phyloP scores from a whole-genome alignment of 352 stramenopile species.

The Plasmopara viticola region DNA sequence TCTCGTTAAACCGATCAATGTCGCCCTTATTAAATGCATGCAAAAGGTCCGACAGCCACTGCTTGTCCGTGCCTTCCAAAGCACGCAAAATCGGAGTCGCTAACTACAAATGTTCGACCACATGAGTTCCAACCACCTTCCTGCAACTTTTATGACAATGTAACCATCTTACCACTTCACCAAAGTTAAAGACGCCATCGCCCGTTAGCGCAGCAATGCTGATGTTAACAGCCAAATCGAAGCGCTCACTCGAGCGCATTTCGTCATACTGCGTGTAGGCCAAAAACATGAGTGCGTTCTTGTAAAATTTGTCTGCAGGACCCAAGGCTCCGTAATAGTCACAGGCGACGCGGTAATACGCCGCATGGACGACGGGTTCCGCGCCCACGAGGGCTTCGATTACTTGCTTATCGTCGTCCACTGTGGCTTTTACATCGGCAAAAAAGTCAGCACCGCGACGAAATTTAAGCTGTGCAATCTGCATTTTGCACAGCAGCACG shows the following conservation, averaged over 20 bases:
- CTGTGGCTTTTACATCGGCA: slow-evolving; percentile 51
- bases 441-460: slow-evolving; percentile 49
- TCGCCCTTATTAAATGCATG: slow-evolving; percentile 92
- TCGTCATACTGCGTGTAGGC: slow-evolving; percentile 93
- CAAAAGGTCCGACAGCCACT: slow-evolving; percentile 93
- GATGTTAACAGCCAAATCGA: slow-evolving; percentile 90
- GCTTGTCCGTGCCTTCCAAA: slow-evolving; percentile 86
- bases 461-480: slow-evolving; percentile 70
- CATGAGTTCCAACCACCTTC: too few species aligned
- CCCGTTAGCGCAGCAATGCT: slow-evolving; percentile 94
- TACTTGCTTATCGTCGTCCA: slow-evolving; percentile 69
- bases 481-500: slow-evolving; percentile 67
- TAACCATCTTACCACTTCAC: slow-evolving; percentile 85
- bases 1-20: slow-evolving; percentile 91
- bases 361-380: slow-evolving; percentile 89
- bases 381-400: slow-evolving; percentile 78
- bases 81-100: slow-evolving; percentile 90
- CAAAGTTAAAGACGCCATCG: slow-evolving; percentile 98
- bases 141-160: too few species aligned
- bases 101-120: slow-evolving; percentile 32
- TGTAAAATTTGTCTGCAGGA: slow-evolving; percentile 95
- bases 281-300: slow-evolving; percentile 93
- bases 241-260: slow-evolving; percentile 73
- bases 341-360: slow-evolving; percentile 90
- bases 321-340: slow-evolving; percentile 89